Evolutionary conservation across 139 green algal species (phyloP).

Genomic region (Desmodesmus armatus): DNA sequence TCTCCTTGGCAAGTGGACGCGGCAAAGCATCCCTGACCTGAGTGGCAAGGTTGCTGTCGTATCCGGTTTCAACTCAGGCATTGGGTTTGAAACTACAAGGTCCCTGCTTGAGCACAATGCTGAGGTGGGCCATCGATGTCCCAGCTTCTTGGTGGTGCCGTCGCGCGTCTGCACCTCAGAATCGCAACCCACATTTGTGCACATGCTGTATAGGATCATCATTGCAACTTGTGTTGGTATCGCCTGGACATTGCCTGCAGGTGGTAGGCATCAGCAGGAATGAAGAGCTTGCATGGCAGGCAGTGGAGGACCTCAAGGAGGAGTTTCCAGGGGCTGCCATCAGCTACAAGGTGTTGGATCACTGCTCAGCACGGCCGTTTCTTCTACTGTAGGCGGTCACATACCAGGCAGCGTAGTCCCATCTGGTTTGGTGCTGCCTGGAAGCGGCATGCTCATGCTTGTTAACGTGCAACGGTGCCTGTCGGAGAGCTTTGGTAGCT

Average conservation of each 20-base stretch:
- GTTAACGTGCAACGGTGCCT: no score
- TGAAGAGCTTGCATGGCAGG: slow-evolving; percentile 3
- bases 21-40: slow-evolving; percentile 23
- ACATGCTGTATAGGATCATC: no score
- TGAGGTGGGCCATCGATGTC: no score
- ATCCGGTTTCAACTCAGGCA: slow-evolving; percentile 37
- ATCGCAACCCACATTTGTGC: no score
- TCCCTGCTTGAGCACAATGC: slow-evolving; percentile 25
- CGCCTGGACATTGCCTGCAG: neutral
- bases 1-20: neutral
- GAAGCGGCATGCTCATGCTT: no score
- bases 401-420: no score
- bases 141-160: no score
- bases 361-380: no score
- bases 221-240: neutral
- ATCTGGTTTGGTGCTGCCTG: no score
- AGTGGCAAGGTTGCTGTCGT: slow-evolving; percentile 34
- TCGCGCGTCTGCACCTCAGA: no score
- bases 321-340: slow-evolving; percentile 18
- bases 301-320: slow-evolving; percentile 1
- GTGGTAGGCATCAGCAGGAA: slow-evolving; percentile 29
- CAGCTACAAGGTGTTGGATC: slow-evolving; percentile 30
- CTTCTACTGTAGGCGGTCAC: no score
- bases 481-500: no score
- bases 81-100: slow-evolving; percentile 1